These are phyloP conservation scores for Candida khao-thaluensis DNA, from an alignment of 805 yeast genomes.

Conservation along the genomic window DNA sequence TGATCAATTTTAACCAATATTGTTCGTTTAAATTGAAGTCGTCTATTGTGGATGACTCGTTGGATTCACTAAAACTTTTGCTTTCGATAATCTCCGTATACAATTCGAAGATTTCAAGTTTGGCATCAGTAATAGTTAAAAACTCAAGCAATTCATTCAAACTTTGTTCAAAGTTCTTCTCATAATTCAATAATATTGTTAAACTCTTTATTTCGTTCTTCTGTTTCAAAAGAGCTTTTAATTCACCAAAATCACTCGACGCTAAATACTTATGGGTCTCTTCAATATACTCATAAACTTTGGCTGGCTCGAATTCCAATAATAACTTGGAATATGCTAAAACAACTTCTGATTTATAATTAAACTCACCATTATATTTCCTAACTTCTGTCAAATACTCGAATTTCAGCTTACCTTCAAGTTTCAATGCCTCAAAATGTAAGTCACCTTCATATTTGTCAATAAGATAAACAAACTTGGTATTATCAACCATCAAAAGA, in stretches of 20 bases:
- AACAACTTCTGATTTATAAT: slow-evolving; percentile 8
- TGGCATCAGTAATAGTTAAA: slow-evolving; percentile 16
- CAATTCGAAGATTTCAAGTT: slow-evolving; percentile 1
- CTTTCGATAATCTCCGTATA: slow-evolving; percentile 5
- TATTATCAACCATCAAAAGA: slow-evolving; percentile 28
- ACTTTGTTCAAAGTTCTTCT: slow-evolving; percentile 28
- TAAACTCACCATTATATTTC: neutral
- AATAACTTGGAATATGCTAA: slow-evolving; percentile 25
- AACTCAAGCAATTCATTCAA: slow-evolving; percentile 22
- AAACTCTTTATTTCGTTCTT: slow-evolving; percentile 28
- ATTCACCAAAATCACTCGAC: slow-evolving; percentile 5
- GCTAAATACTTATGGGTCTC: slow-evolving; percentile 4
- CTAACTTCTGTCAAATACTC: slow-evolving; percentile 21
- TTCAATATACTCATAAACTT: slow-evolving; percentile 18
- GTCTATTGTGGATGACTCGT: neutral
- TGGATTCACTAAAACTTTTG: neutral
- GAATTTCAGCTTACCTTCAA: slow-evolving; percentile 26
- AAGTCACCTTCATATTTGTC: slow-evolving; percentile 36
- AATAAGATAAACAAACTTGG: slow-evolving; percentile 36
- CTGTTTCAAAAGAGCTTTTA: slow-evolving; percentile 20
- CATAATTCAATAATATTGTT: slow-evolving; percentile 27
- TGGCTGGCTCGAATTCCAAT: slow-evolving; percentile 15
- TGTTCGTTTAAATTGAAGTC: slow-evolving; percentile 21
- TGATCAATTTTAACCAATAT: slow-evolving; percentile 31
- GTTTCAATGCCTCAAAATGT: slow-evolving; percentile 35